Evolutionary conservation across 345 rosid species (phyloP).

Genomic region (Camelina neglecta): DNA sequence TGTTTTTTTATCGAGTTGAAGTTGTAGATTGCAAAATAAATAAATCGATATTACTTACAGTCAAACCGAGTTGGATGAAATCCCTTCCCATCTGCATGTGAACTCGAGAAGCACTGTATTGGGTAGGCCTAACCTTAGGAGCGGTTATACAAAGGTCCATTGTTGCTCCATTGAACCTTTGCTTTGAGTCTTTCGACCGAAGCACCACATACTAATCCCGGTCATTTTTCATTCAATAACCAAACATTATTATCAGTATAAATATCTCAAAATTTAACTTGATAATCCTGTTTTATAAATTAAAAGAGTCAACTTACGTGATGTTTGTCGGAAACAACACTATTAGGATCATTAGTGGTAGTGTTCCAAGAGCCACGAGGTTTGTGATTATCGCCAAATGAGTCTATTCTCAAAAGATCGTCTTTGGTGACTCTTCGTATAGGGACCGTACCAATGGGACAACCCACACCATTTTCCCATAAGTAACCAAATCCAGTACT

Average conservation of each 20-base stretch:
- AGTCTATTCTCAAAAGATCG: not conserved
- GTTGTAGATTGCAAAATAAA: too few species aligned
- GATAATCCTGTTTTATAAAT: not conserved
- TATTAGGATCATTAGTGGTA: not conserved
- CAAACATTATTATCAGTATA: not conserved
- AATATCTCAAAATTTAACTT: not conserved
- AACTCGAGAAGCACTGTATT: slow-evolving; percentile 30
- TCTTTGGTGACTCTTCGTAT: slow-evolving; percentile 31
- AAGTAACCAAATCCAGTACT: slow-evolving; percentile 32
- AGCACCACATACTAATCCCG: slow-evolving; percentile 24
- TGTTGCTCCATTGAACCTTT: slow-evolving; percentile 28
- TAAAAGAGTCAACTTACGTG: slow-evolving; percentile 27
- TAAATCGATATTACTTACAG: too few species aligned
- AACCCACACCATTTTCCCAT: slow-evolving; percentile 43
- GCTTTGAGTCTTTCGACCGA: slow-evolving; percentile 1
- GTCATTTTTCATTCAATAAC: not conserved
- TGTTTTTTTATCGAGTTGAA: too few species aligned
- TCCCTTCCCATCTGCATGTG: slow-evolving; percentile 36
- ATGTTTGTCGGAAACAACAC: not conserved
- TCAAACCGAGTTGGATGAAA: slow-evolving; percentile 8
- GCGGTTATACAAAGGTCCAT: slow-evolving; percentile 23
- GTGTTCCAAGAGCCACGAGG: slow-evolving; percentile 30
- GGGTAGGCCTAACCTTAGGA: slow-evolving; percentile 24
- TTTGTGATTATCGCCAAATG: not conserved
- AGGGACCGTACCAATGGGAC: slow-evolving; percentile 41